These are phyloP conservation scores for Penicillium sp. DNA, from an alignment of 2,329 filamentous ascomycete species.

Conservation along the genomic window DNA sequence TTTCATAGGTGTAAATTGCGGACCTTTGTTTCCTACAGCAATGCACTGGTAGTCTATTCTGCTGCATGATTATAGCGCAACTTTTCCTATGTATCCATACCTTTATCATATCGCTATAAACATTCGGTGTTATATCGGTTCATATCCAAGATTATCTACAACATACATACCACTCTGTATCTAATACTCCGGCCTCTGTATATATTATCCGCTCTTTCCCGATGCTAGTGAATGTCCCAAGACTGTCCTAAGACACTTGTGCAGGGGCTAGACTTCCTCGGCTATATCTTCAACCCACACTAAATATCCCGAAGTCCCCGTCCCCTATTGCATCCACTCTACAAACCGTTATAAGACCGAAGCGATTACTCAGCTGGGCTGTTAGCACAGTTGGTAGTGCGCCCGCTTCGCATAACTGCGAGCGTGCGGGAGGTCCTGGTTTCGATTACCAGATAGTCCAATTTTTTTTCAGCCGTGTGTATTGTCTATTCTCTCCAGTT, in stretches of 20 bases:
- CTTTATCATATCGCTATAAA: background rate
- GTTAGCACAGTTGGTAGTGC: slow-evolving; percentile 11
- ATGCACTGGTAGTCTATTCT: slow-evolving; percentile 25
- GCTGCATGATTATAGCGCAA: slow-evolving; percentile 12
- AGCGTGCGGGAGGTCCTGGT: slow-evolving; percentile 42
- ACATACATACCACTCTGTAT: background rate
- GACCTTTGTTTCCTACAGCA: slow-evolving; percentile 25
- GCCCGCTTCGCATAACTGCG: slow-evolving; percentile 36
- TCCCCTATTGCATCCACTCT: too few species aligned
- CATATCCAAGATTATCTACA: background rate
- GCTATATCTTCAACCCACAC: slow-evolving; percentile 18
- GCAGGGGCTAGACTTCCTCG: slow-evolving; percentile 5
- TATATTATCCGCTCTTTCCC: background rate
- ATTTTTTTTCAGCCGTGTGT: background rate
- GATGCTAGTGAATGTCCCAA: too few species aligned
- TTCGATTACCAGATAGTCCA: slow-evolving; percentile 48
- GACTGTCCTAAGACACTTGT: background rate
- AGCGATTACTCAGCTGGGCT: slow-evolving; percentile 8
- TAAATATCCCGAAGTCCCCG: background rate
- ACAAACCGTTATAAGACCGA: background rate
- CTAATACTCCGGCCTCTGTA: background rate
- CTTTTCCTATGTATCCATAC: slow-evolving; percentile 3
- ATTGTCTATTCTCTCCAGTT: background rate
- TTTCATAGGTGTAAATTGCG: slow-evolving; percentile 31
- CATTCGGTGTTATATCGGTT: background rate